These are phyloP conservation scores for Akanthomyces lecanii DNA, from an alignment of 2,329 filamentous ascomycete genomes.

Conservation along the genomic window DNA sequence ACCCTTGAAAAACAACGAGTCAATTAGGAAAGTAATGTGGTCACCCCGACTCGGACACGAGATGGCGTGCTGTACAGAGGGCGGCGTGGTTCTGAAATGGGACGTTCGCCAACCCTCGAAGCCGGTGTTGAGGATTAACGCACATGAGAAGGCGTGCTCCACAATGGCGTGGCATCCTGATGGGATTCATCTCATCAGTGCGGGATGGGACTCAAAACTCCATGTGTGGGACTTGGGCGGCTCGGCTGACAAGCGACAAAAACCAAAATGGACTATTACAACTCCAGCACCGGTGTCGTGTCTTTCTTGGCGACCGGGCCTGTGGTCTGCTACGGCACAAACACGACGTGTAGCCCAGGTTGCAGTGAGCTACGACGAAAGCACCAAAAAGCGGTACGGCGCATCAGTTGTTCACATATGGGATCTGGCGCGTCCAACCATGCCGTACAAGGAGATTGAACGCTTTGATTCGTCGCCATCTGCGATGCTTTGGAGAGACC, in stretches of 20 bases:
- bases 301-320: constrained; percentile 59
- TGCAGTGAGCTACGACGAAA: constrained; percentile 58
- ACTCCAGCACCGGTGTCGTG: constrained; percentile 57
- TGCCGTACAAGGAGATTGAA: constrained; percentile 64
- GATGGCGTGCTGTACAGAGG: constrained; percentile 62
- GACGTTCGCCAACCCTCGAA: constrained; percentile 52
- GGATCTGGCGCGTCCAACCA: constrained; percentile 63
- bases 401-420: constrained; percentile 60
- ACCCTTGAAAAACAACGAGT: constrained; percentile 36
- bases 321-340: constrained; percentile 62
- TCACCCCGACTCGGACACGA: constrained; percentile 57
- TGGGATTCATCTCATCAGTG: constrained; percentile 61
- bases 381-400: constrained; percentile 49
- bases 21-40: constrained; percentile 61
- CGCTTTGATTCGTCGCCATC: constrained; percentile 55
- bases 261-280: constrained; percentile 57
- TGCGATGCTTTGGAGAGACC: constrained; percentile 59
- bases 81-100: constrained; percentile 60
- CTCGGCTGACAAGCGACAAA: constrained; percentile 59
- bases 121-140: constrained; percentile 56
- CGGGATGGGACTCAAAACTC: constrained; percentile 57
- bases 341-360: constrained; percentile 58
- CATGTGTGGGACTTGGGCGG: constrained; percentile 63
- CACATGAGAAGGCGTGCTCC: constrained; percentile 56
- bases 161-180: constrained; percentile 65